Evolutionary conservation across 2,329 filamentous ascomycete genomes (phyloP).

Genomic region (Lanzia echinophila): DNA sequence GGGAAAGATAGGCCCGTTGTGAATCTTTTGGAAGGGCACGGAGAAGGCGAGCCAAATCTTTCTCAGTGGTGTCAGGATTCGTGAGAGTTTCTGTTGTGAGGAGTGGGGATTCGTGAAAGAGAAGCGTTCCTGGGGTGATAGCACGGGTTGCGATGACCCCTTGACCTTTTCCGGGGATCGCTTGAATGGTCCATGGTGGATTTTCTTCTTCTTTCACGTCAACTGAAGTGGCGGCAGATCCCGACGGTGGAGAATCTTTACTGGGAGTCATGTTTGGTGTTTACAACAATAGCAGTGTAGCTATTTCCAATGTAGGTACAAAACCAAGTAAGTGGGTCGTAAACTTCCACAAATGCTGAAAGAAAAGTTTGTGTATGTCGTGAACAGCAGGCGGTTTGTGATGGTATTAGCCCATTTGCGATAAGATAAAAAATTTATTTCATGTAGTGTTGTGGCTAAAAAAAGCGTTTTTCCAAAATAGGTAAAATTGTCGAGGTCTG

Average conservation of each 20-base stretch:
- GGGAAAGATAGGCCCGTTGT: constrained; percentile 23
- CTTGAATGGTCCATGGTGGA: constrained; percentile 16
- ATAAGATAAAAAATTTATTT: constrained; percentile 8
- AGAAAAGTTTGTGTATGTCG: not conserved
- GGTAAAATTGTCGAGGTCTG: constrained; percentile 23
- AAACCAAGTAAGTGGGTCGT: not conserved
- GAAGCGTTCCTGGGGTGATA: constrained; percentile 24
- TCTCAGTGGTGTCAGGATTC: constrained; percentile 17
- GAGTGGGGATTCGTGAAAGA: constrained; percentile 26
- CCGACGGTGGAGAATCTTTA: constrained; percentile 3
- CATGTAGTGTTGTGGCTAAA: not conserved
- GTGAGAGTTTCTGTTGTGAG: constrained; percentile 24
- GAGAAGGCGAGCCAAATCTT: constrained; percentile 19
- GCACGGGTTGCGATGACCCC: constrained; percentile 22
- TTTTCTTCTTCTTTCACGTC: not conserved
- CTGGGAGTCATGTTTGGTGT: constrained; percentile 13
- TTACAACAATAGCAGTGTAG: not conserved
- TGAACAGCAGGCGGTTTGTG: too few species aligned
- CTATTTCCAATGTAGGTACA: too few species aligned
- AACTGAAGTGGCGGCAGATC: not conserved
- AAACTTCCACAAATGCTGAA: not conserved
- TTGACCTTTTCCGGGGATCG: constrained; percentile 25
- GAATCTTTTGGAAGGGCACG: constrained; percentile 12
- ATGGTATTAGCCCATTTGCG: not conserved
- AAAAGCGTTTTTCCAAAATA: constrained; percentile 16